These are phyloP conservation scores for Penicillium hordei DNA, from an alignment of 2,329 filamentous ascomycete species.

Conservation along the genomic window DNA sequence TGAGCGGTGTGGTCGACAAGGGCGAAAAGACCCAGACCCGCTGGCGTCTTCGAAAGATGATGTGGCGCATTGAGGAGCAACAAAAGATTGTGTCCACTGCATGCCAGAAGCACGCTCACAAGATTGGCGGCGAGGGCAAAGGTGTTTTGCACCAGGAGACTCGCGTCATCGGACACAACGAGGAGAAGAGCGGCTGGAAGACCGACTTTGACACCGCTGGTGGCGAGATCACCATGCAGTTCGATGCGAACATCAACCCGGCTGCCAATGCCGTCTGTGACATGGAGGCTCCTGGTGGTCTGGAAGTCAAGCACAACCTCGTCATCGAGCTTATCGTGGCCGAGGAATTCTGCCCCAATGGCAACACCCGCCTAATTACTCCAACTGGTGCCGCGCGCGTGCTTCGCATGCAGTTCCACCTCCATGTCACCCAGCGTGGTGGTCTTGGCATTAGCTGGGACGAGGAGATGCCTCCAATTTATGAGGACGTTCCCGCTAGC, in stretches of 20 bases:
- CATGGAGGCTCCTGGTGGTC: conserved; percentile 69
- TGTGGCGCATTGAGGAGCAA: conserved; percentile 90
- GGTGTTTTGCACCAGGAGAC: conserved; percentile 72
- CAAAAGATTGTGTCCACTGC: conserved; percentile 75
- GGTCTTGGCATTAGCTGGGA: conserved; percentile 96
- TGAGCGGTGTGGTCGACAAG: conserved; percentile 83
- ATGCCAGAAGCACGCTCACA: conserved; percentile 72
- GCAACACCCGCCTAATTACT: conserved; percentile 71
- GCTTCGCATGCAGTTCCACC: conserved; percentile 84
- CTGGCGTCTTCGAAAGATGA: conserved; percentile 88
- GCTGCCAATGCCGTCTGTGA: conserved; percentile 72
- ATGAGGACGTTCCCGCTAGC: conserved; percentile 86
- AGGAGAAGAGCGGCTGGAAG: conserved; percentile 89
- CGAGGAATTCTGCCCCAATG: conserved; percentile 75
- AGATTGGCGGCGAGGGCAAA: conserved; percentile 65
- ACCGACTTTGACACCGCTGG: conserved; percentile 66
- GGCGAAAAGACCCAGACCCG: conserved; percentile 67
- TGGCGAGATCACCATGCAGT: conserved; percentile 80
- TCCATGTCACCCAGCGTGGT: conserved; percentile 76
- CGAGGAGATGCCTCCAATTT: conserved; percentile 89
- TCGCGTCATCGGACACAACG: conserved; percentile 74
- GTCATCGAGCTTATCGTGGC: conserved; percentile 92
- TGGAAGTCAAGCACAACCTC: conserved; percentile 78
- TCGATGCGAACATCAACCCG: conserved; percentile 63
- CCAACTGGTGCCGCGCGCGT: conserved; percentile 90